Evolutionary conservation across 2,329 filamentous ascomycete genomes (phyloP).

Genomic region (Claviceps sp.): DNA sequence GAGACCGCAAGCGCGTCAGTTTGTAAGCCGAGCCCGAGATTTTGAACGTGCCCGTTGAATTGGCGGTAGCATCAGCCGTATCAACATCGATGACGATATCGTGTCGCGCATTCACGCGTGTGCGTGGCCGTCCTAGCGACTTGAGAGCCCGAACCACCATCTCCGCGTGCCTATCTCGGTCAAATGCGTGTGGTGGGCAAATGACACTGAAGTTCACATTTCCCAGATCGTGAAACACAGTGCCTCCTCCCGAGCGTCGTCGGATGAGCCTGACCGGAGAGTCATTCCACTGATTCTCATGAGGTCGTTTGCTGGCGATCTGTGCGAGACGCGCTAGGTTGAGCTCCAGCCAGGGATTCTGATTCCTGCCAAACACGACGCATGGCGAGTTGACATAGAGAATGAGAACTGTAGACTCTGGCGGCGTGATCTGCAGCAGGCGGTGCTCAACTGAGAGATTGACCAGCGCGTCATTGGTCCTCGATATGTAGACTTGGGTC

Average conservation of each 20-base stretch:
- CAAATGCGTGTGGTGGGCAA: constrained; percentile 61
- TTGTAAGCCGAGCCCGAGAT: constrained; percentile 94
- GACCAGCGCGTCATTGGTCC: constrained; percentile 60
- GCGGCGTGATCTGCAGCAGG: constrained; percentile 60
- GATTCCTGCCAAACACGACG: constrained; percentile 86
- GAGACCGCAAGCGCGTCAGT: constrained; percentile 62
- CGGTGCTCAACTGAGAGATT: constrained; percentile 93
- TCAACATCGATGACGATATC: constrained; percentile 67
- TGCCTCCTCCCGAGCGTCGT: constrained; percentile 74
- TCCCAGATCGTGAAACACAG: constrained; percentile 85
- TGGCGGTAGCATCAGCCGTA: constrained; percentile 6
- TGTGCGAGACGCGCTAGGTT: constrained; percentile 50
- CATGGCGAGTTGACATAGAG: constrained; percentile 81
- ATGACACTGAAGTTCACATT: constrained; percentile 96
- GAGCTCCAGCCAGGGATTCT: constrained; percentile 93
- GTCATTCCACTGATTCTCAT: constrained; percentile 14
- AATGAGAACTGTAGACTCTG: constrained; percentile 65
- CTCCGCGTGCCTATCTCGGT: constrained; percentile 74
- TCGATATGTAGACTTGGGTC: constrained; percentile 59
- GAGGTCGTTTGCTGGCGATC: constrained; percentile 10
- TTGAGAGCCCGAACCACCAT: constrained; percentile 83
- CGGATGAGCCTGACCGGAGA: constrained; percentile 51
- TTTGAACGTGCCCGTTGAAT: constrained; percentile 43
- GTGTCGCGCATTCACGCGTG: constrained; percentile 76
- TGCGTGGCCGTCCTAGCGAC: constrained; percentile 40